Base-by-base conservation (phyloP, 192 early-diverging fungal genomes). In the Obelidium mucronatum region DNA sequence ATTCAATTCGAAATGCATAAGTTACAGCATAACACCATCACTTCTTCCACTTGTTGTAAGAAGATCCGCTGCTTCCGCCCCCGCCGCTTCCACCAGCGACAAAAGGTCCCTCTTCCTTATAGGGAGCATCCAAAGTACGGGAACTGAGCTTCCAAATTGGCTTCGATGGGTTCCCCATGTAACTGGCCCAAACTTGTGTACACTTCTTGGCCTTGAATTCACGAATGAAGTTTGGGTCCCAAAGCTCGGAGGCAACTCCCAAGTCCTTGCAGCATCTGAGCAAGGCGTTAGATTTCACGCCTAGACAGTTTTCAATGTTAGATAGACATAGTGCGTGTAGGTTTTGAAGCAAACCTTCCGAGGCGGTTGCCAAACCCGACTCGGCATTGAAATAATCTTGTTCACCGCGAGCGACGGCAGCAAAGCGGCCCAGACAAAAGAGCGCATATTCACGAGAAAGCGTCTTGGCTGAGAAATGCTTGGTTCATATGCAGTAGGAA, bases 181-280 rank as follows among this genome's bases (percentile, higher is more conserved):
- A 87, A 78, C 94, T 89, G 52, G 91, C 93, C 15, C 93, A 85
- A 84, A 91, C 88, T 79, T 93, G 90, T 37, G 88, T 90, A 64
- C 94, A 94, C 72, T 97, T 81, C 64, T 90, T 79, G 53, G 85
- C 88, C 85, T 94, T 97, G 82, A 95, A 99, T 55, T 92, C 84
- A 22, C 92, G 85, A 63, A 99, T 91, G 75, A 94, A 97, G 0
- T 81, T 76, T 30, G 97, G 97, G 66, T 99, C 96, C 93, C 96
- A 97, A 59, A 99, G 83, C 80, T 99, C 96, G 37, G 88, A 93
- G 0, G 94, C 79, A 35, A 81, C 37, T 19, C 82, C 82, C 60
- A 98, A 84, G 85, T 99, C 97, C 77, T 99, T 99, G 84, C 96
- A 99, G 82, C 96, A 97, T 36, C 96, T 90, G 88, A 97, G 94